Percentiles rank a stretch among this genome's conserved stretches.
These are phyloP conservation scores for Colletotrichum viniferum DNA, from an alignment of 2,329 filamentous ascomycete genomes.

Conservation along the genomic window DNA sequence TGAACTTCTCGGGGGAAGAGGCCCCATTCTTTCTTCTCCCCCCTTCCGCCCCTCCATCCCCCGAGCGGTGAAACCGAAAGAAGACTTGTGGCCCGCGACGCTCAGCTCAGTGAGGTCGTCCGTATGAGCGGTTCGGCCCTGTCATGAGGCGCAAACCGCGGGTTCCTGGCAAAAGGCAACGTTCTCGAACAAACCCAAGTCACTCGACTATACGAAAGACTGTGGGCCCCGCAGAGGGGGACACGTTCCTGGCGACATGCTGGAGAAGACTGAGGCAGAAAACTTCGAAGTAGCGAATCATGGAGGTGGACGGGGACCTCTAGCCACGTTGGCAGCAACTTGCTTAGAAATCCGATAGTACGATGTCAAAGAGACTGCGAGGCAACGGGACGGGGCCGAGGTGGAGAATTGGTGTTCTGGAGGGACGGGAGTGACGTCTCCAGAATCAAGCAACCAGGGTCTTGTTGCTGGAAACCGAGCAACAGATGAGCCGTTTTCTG, in stretches of 20 bases:
- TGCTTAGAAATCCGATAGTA: slow-evolving; percentile 20
- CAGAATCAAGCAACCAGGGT: neutral
- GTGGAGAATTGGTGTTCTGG: neutral
- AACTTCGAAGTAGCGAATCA: neutral
- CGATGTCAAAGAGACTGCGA: slow-evolving; percentile 8
- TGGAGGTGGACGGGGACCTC: neutral
- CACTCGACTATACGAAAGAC: neutral
- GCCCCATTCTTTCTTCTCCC: neutral
- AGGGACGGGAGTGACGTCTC: neutral
- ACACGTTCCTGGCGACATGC: neutral
- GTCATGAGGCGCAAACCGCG: neutral
- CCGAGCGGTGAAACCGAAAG: slow-evolving; percentile 12
- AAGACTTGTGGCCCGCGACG: neutral
- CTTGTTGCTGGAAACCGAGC: neutral
- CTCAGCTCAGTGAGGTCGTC: neutral
- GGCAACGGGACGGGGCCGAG: slow-evolving; percentile 9
- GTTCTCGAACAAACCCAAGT: slow-evolving; percentile 1
- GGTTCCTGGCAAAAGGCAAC: neutral
- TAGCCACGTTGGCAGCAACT: neutral
- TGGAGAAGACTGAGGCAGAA: neutral
- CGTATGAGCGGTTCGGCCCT: neutral
- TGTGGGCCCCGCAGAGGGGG: neutral
- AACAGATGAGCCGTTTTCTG: neutral
- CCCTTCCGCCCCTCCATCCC: neutral
- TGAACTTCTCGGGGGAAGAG: neutral